These are phyloP conservation scores for Solanum commersonii DNA, from an alignment of 257 asterid species.

Conservation along the genomic window DNA sequence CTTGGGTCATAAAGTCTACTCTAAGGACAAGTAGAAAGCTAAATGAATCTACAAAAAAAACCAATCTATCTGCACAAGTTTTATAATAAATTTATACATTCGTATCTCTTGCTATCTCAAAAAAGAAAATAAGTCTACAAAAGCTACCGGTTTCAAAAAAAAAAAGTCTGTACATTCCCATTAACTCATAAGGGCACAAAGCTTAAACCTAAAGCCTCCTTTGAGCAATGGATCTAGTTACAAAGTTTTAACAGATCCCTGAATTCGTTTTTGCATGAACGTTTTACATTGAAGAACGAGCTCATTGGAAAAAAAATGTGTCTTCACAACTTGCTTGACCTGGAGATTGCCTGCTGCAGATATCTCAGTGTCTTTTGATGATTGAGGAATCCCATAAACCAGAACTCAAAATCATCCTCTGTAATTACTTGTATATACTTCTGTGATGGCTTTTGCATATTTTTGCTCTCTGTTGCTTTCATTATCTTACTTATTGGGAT, in stretches of 20 bases:
- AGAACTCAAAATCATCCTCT: conserved; percentile 35
- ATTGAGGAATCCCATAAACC: conserved; percentile 53
- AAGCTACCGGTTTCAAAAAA: background rate
- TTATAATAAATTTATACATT: background rate
- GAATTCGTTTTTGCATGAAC: background rate
- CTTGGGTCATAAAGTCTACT: background rate
- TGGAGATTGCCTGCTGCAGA: conserved; percentile 19
- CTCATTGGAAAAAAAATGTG: background rate
- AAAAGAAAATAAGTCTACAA: background rate
- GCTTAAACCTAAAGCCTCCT: background rate
- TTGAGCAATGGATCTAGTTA: background rate
- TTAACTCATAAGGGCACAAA: background rate
- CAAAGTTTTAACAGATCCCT: background rate
- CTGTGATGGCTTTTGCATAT: background rate
- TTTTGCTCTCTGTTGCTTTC: conserved; percentile 16
- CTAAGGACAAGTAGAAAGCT: background rate
- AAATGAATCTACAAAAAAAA: background rate
- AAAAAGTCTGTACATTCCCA: background rate
- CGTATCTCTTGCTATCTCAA: background rate
- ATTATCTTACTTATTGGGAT: conserved; percentile 30
- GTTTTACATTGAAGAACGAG: background rate
- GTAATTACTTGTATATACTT: conserved; percentile 38
- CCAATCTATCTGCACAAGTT: background rate
- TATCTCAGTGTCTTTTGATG: conserved; percentile 25
- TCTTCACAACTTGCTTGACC: background rate